phyloP scores from a whole-genome alignment of 2,329 filamentous ascomycete species.

The Aspergillus pseudoglaucus region DNA sequence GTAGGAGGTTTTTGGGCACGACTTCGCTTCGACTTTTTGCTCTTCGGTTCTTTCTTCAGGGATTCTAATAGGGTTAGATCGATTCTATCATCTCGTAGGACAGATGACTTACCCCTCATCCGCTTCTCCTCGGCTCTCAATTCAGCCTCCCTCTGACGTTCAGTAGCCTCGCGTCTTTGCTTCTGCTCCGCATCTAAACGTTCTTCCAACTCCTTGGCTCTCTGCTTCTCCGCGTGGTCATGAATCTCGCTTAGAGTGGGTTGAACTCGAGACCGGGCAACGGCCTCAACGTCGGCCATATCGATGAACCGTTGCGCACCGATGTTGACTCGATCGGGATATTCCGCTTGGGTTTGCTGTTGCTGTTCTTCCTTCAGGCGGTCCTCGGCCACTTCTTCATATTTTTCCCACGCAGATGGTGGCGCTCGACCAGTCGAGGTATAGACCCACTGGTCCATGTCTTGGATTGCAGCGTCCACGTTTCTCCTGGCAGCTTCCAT shows the following conservation, averaged over 20 bases:
- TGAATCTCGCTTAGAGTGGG: slow-evolving; percentile 81
- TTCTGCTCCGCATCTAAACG: slow-evolving; percentile 59
- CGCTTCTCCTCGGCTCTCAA: slow-evolving; percentile 25
- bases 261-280: slow-evolving; percentile 70
- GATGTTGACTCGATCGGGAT: slow-evolving; percentile 56
- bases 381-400: slow-evolving; percentile 68
- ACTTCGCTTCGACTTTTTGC: slow-evolving; percentile 21
- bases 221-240: slow-evolving; percentile 66
- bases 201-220: slow-evolving; percentile 58
- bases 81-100: background rate
- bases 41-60: slow-evolving; percentile 16
- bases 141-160: slow-evolving; percentile 34
- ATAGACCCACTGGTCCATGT: slow-evolving; percentile 76
- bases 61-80: slow-evolving; percentile 9
- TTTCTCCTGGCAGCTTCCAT: slow-evolving; percentile 77
- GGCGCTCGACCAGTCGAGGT: slow-evolving; percentile 68
- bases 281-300: slow-evolving; percentile 67
- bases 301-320: slow-evolving; percentile 78
- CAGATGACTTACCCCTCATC: slow-evolving; percentile 19
- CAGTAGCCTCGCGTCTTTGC: slow-evolving; percentile 50
- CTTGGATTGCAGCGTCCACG: slow-evolving; percentile 69
- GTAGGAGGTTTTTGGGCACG: slow-evolving; percentile 9
- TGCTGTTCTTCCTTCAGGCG: slow-evolving; percentile 61
- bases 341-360: slow-evolving; percentile 53
- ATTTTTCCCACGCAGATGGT: slow-evolving; percentile 63